Conservation (phyloP, 139 green algal genomes). For the Zygnema cylindricum region DNA sequence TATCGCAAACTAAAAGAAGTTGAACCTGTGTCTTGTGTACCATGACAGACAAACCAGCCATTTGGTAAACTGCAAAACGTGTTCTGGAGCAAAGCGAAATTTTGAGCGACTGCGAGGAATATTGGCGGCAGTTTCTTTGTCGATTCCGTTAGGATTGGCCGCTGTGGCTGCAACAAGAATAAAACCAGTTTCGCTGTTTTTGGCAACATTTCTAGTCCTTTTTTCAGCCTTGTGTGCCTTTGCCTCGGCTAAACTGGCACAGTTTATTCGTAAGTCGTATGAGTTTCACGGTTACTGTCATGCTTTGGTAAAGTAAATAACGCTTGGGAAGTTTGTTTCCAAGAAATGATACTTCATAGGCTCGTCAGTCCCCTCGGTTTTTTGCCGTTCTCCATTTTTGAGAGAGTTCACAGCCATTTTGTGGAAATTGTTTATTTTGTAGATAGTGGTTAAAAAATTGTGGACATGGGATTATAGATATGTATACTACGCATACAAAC, state of each 20-base stretch:
- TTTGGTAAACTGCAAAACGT: slow-evolving; percentile 15
- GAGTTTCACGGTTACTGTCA: slow-evolving; percentile 20
- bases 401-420: no score
- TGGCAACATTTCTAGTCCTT: not conserved
- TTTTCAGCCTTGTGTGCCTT: not conserved
- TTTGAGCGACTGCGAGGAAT: not conserved
- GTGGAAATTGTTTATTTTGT: no score
- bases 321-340: no score
- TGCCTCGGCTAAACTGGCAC: not conserved
- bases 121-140: not conserved
- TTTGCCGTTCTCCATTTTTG: no score
- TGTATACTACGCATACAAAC: no score
- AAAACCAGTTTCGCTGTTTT: not conserved
- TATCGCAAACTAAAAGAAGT: no score
- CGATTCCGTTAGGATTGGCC: not conserved
- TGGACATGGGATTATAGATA: no score
- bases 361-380: no score
- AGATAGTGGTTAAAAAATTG: no score
- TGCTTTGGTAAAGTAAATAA: slow-evolving; percentile 13
- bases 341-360: no score
- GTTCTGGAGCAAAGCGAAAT: not conserved
- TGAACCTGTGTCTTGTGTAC: no score
- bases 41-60: not conserved
- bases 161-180: not conserved
- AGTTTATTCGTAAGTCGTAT: slow-evolving; percentile 26